Percentiles rank a stretch among this genome's conserved stretches.
Evolutionary conservation across 2,329 filamentous ascomycete species (phyloP).

Genomic region (Fusarium sp.): DNA sequence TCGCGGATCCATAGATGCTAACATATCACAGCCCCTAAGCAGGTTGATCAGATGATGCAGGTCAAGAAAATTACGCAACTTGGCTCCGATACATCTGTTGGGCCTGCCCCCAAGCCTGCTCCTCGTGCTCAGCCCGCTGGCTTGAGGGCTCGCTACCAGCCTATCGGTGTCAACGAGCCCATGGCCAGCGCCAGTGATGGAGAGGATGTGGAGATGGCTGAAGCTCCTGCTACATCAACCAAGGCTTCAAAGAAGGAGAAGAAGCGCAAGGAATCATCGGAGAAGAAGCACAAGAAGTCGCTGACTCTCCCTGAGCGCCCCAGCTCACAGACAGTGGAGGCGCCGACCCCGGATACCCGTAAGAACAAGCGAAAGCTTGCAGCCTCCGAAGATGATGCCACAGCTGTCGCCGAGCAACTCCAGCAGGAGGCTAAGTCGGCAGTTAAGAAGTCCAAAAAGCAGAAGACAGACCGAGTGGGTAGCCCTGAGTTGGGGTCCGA

Average conservation of each 20-base stretch:
- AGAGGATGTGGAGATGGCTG: slow-evolving; percentile 58
- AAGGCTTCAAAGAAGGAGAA: slow-evolving; percentile 50
- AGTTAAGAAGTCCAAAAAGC: slow-evolving; percentile 57
- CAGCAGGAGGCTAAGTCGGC: slow-evolving; percentile 49
- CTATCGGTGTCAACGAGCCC: slow-evolving; percentile 65
- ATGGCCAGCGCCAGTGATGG: slow-evolving; percentile 58
- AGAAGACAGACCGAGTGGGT: slow-evolving; percentile 48
- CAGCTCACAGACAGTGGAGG: slow-evolving; percentile 30
- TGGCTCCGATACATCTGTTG: slow-evolving; percentile 53
- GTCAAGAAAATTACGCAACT: slow-evolving; percentile 72
- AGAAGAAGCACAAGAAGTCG: slow-evolving; percentile 49
- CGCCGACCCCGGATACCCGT: slow-evolving; percentile 42
- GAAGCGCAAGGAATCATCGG: slow-evolving; percentile 44
- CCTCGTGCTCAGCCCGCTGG: slow-evolving; percentile 74
- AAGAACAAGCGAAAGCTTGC: slow-evolving; percentile 54
- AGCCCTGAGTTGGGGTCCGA: slow-evolving; percentile 53
- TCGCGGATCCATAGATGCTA: slow-evolving; percentile 12
- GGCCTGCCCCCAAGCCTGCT: slow-evolving; percentile 60
- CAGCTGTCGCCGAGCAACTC: slow-evolving; percentile 51
- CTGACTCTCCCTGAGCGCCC: slow-evolving; percentile 11
- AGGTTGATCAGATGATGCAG: slow-evolving; percentile 70
- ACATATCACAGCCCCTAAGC: slow-evolving; percentile 46
- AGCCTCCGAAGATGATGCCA: slow-evolving; percentile 53
- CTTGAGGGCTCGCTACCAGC: slow-evolving; percentile 73
- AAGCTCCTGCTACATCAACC: slow-evolving; percentile 49